Evolutionary conservation across 2,329 filamentous ascomycete genomes (phyloP).

Genomic region (Fusarium temperatum): DNA sequence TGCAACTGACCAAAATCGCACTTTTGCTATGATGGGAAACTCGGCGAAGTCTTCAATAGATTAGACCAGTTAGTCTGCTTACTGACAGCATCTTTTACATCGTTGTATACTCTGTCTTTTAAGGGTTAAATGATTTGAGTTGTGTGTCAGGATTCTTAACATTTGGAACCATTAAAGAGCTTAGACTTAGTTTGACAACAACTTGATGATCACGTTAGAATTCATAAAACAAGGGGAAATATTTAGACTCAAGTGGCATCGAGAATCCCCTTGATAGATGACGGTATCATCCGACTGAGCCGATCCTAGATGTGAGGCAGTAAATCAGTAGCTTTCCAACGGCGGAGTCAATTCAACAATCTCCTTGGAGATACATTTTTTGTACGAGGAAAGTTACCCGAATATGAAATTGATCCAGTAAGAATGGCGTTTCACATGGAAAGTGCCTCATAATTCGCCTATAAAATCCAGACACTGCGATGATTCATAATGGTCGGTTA

Average conservation of each 20-base stretch:
- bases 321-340: conserved; percentile 62
- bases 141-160: fast-evolving
- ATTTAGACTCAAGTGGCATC: neutral
- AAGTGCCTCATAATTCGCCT: neutral
- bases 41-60: neutral
- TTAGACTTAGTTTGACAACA: too few species aligned
- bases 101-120: neutral
- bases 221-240: too few species aligned
- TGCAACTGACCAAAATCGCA: neutral
- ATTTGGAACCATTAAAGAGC: too few species aligned
- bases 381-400: conserved; percentile 25
- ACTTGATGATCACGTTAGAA: neutral
- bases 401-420: conserved; percentile 39
- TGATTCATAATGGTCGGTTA: neutral
- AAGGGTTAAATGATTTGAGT: too few species aligned
- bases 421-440: neutral
- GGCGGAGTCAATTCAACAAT: neutral
- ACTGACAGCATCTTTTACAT: too few species aligned
- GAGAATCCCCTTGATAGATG: conserved; percentile 56
- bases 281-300: conserved; percentile 68
- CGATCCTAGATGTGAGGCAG: conserved; percentile 49
- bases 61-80: too few species aligned
- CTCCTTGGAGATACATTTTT: neutral
- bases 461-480: neutral
- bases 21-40: neutral